A percentile compares a stretch with the other conserved stretches of the same genome.
phyloP scores from a whole-genome alignment of 352 stramenopile genomes.

The Globisporangium lucens region DNA sequence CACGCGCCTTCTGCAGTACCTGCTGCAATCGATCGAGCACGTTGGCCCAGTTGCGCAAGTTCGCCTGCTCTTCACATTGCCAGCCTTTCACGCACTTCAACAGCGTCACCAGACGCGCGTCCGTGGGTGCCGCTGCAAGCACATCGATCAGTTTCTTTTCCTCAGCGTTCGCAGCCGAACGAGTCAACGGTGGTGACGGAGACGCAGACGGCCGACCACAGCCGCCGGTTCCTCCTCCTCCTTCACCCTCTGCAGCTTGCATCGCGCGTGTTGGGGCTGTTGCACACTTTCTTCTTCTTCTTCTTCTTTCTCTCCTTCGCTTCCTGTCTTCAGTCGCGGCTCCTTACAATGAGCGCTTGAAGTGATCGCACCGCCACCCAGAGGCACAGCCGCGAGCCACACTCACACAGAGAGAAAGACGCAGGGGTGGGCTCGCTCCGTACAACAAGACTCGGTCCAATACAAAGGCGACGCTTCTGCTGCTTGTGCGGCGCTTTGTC shows the following conservation, averaged over 20 bases:
- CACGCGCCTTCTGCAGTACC: slow-evolving; percentile 40
- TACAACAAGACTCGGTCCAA: neutral
- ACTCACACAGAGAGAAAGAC: neutral
- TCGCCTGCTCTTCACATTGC: slow-evolving; percentile 79
- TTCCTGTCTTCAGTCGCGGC: neutral
- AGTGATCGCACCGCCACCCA: neutral
- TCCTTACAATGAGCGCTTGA: neutral
- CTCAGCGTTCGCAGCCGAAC: slow-evolving; percentile 27
- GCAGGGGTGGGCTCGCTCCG: neutral
- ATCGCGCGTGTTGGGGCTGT: slow-evolving; percentile 1
- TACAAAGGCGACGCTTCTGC: neutral
- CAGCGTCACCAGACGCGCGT: slow-evolving; percentile 45
- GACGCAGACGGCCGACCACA: neutral
- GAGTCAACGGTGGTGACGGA: neutral
- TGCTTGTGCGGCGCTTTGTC: neutral
- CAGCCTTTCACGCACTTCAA: slow-evolving; percentile 71
- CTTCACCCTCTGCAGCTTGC: slow-evolving; percentile 15
- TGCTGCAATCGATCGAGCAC: slow-evolving; percentile 60
- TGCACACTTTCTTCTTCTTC: neutral
- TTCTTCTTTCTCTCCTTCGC: neutral
- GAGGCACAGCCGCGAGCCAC: neutral
- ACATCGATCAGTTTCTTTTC: slow-evolving; percentile 67
- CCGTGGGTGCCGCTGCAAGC: slow-evolving; percentile 38
- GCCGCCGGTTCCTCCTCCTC: neutral
- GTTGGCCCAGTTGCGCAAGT: slow-evolving; percentile 60